Percentiles rank a stretch among this genome's conserved stretches.
Conservation (phyloP, 768 basidiomycete species). For the Suillus brevipes region DNA sequence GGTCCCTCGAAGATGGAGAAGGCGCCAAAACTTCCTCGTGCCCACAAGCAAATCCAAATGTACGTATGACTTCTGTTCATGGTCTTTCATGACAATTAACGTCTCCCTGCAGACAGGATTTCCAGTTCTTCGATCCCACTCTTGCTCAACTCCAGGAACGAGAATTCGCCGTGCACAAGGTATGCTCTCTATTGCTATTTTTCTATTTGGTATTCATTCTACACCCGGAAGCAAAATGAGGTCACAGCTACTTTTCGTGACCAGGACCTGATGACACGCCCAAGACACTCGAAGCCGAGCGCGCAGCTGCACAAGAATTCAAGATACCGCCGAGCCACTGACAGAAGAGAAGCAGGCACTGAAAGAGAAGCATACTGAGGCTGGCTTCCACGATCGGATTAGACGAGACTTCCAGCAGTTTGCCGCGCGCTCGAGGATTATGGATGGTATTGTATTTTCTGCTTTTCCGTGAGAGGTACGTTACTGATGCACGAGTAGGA, state of each 20-base stretch:
- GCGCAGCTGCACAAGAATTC: constrained; percentile 73
- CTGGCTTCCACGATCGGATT: constrained; percentile 91
- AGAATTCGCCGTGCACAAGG: constrained; percentile 82
- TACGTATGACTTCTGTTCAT: constrained; percentile 36
- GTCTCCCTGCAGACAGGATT: constrained; percentile 68
- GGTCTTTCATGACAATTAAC: not conserved
- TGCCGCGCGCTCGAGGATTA: constrained; percentile 72
- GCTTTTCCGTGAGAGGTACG: not conserved
- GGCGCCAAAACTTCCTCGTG: constrained; percentile 77
- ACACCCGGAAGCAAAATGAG: constrained; percentile 57
- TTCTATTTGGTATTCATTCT: not conserved
- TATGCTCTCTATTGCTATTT: constrained; percentile 22
- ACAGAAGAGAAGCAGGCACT: constrained; percentile 82
- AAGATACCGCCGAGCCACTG: constrained; percentile 90
- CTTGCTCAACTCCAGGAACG: constrained; percentile 82
- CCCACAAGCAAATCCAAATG: constrained; percentile 87
- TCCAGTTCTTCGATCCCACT: constrained; percentile 91
- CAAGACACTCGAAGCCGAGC: constrained; percentile 83
- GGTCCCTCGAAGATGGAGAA: constrained; percentile 81
- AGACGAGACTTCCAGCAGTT: constrained; percentile 93
- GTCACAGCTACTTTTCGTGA: constrained; percentile 68
- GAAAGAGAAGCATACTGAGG: constrained; percentile 74
- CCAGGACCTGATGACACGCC: constrained; percentile 73
- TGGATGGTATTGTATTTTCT: constrained; percentile 65
- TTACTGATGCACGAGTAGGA: constrained; percentile 40